A percentile compares a stretch with the other conserved stretches of the same genome.
These are phyloP conservation scores for Hebeloma cylindrosporum DNA, from an alignment of 768 basidiomycete species.

Conservation along the genomic window DNA sequence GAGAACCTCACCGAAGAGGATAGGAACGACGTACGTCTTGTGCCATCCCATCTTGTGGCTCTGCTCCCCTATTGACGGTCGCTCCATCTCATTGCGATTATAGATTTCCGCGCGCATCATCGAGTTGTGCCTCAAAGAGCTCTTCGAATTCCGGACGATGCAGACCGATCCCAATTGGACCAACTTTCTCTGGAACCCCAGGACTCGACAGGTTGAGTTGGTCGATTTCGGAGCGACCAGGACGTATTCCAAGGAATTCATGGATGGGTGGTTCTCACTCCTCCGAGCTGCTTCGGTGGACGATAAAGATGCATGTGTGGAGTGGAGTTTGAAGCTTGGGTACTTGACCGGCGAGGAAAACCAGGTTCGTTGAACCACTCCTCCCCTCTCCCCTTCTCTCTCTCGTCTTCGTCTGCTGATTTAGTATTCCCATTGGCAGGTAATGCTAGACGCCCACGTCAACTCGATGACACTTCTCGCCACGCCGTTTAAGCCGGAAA, in stretches of 20 bases:
- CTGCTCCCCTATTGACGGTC: neutral
- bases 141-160: slow-evolving; percentile 91
- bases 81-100: neutral
- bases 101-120: slow-evolving; percentile 86
- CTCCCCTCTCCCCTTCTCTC: neutral
- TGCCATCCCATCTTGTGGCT: neutral
- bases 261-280: slow-evolving; percentile 84
- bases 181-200: slow-evolving; percentile 88
- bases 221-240: slow-evolving; percentile 97
- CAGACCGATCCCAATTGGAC: slow-evolving; percentile 99
- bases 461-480: slow-evolving; percentile 82
- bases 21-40: slow-evolving; percentile 63
- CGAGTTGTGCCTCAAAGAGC: slow-evolving; percentile 84
- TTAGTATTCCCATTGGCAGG: slow-evolving; percentile 33
- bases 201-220: slow-evolving; percentile 70
- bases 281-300: slow-evolving; percentile 75
- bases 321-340: slow-evolving; percentile 78
- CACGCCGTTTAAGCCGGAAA: slow-evolving; percentile 71
- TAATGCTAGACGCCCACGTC: slow-evolving; percentile 87
- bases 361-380: slow-evolving; percentile 45
- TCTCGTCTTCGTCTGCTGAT: neutral
- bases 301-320: slow-evolving; percentile 64
- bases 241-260: slow-evolving; percentile 81
- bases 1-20: slow-evolving; percentile 59
- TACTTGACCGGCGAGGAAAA: slow-evolving; percentile 91